These are phyloP conservation scores for Citrus glauca DNA, from an alignment of 345 rosid genomes.

Conservation along the genomic window DNA sequence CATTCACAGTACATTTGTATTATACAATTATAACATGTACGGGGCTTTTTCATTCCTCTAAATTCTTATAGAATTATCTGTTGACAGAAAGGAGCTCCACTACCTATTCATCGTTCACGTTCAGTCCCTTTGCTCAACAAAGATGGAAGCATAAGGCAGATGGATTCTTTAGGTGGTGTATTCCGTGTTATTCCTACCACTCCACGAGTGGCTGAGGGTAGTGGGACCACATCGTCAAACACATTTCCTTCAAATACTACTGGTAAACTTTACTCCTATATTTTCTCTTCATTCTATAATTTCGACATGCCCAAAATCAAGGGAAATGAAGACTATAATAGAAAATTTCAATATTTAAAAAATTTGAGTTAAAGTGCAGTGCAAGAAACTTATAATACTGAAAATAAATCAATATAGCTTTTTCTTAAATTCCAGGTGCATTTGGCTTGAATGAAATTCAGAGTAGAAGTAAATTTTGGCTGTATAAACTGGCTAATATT, in stretches of 20 bases:
- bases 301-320: background rate
- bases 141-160: conserved; percentile 47
- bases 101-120: conserved; percentile 72
- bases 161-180: conserved; percentile 39
- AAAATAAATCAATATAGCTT: background rate
- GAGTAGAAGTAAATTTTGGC: background rate
- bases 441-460: background rate
- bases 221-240: conserved; percentile 22
- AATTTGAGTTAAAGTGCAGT: no score
- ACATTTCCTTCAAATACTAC: conserved; percentile 25
- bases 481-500: background rate
- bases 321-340: background rate
- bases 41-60: background rate
- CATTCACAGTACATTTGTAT: background rate
- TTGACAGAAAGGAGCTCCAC: conserved; percentile 53
- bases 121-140: conserved; percentile 73
- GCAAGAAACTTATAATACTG: background rate
- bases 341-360: background rate
- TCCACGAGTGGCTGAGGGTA: conserved; percentile 29
- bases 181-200: conserved; percentile 77
- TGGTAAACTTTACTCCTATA: conserved; percentile 33
- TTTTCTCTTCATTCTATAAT: background rate
- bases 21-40: background rate
- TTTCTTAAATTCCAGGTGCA: background rate
- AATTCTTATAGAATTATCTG: conserved; percentile 22